phyloP scores from a whole-genome alignment of 2,329 filamentous ascomycete species.

The Fusarium hostae region DNA sequence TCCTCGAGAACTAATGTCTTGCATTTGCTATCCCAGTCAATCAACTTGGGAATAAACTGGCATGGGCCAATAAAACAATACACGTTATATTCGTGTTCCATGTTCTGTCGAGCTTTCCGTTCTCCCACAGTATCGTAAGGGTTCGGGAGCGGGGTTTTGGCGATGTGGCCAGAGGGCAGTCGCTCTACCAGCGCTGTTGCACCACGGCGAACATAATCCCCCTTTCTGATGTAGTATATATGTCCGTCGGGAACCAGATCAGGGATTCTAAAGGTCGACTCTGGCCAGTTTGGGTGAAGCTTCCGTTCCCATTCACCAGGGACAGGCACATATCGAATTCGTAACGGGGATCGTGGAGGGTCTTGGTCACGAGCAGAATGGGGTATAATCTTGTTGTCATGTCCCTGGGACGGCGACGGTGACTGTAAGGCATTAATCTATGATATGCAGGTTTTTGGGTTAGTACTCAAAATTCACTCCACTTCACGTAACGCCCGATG shows the following conservation, averaged over 20 bases:
- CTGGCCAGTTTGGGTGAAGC: conserved; percentile 18
- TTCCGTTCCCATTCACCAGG: conserved; percentile 19
- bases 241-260: conserved; percentile 13
- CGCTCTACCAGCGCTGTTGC: conserved; percentile 25
- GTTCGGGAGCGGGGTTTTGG: conserved; percentile 21
- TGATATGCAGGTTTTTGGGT: too few relatives aligned
- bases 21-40: conserved; percentile 23
- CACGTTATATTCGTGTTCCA: conserved; percentile 24
- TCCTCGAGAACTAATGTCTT: conserved; percentile 23
- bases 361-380: too few relatives aligned
- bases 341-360: neutral
- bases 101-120: conserved; percentile 5
- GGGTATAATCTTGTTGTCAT: too few relatives aligned
- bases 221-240: conserved; percentile 28
- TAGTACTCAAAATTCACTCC: too few relatives aligned
- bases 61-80: conserved; percentile 16
- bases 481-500: too few relatives aligned
- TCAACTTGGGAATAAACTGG: conserved; percentile 23
- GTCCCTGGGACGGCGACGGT: too few relatives aligned
- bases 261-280: conserved; percentile 14
- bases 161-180: conserved; percentile 17
- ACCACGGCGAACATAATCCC: conserved; percentile 15
- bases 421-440: too few relatives aligned
- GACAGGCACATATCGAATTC: conserved; percentile 11
- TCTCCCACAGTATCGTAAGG: conserved; percentile 10